Evolutionary conservation across 2,329 filamentous ascomycete genomes (phyloP).

Genomic region (Claviceps sp.): DNA sequence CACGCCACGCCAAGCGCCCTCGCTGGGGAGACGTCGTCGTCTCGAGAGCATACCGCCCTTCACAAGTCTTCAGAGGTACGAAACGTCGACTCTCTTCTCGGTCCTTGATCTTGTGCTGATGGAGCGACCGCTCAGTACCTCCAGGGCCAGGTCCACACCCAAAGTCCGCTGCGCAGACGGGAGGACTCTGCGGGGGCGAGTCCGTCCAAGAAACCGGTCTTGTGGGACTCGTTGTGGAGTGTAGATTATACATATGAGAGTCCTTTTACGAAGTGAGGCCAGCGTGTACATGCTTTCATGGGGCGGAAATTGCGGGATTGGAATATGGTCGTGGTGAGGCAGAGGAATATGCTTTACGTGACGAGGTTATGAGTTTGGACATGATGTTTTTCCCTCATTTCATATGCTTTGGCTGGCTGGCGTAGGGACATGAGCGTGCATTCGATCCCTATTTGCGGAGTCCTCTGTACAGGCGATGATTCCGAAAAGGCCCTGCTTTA

Average conservation of each 20-base stretch:
- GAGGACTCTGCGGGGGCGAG: constrained; percentile 27
- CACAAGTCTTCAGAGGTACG: constrained; percentile 36
- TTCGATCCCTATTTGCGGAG: no score
- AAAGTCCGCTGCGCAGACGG: constrained; percentile 18
- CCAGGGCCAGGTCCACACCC: constrained; percentile 10
- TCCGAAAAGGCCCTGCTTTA: no score
- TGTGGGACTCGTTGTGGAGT: constrained; percentile 51
- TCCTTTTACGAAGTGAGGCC: constrained; percentile 14
- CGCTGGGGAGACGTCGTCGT: constrained; percentile 12
- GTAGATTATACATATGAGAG: constrained; percentile 44
- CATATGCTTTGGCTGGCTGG: no score
- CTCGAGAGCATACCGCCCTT: constrained; percentile 8
- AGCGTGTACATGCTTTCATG: no score
- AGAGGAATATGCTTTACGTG: no score
- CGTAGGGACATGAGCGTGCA: no score
- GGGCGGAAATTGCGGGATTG: no score
- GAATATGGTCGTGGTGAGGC: no score
- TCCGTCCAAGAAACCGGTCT: constrained; percentile 36
- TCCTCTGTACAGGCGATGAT: no score
- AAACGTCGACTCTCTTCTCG: constrained; percentile 36
- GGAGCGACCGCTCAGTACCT: constrained; percentile 2
- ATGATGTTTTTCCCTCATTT: no score
- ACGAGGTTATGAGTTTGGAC: no score
- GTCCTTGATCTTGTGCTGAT: constrained; percentile 22
- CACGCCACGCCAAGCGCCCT: constrained; percentile 6